Percentiles rank a stretch among this genome's conserved stretches.
These are phyloP conservation scores for Mangifera indica DNA, from an alignment of 345 rosid species.

Conservation along the genomic window DNA sequence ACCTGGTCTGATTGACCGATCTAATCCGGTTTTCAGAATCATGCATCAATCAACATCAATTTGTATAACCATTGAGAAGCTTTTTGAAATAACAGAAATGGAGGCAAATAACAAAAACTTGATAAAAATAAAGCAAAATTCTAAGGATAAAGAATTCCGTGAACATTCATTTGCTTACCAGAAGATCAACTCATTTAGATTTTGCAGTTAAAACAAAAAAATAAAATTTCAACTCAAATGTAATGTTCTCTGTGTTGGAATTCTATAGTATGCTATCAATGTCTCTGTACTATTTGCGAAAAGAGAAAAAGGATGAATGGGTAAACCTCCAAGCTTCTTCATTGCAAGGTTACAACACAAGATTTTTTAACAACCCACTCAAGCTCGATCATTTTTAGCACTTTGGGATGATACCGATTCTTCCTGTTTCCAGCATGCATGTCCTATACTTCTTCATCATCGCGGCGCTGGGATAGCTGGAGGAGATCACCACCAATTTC, in stretches of 20 bases:
- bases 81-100: too few species aligned
- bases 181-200: neutral
- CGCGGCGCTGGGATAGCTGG: constrained; percentile 46
- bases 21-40: too few species aligned
- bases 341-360: neutral
- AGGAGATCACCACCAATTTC: constrained; percentile 47
- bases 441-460: constrained; percentile 20
- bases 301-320: neutral
- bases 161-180: neutral
- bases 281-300: constrained; percentile 5
- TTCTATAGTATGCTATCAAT: constrained; percentile 8
- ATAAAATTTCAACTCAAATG: neutral
- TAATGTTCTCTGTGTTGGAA: neutral
- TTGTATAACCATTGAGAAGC: too few species aligned
- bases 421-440: constrained; percentile 5
- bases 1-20: too few species aligned
- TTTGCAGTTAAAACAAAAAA: constrained; percentile 1
- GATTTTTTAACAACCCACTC: neutral
- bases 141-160: neutral
- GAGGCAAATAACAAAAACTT: neutral
- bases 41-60: too few species aligned
- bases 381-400: neutral
- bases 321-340: constrained; percentile 3
- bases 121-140: neutral
- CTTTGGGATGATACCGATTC: neutral